Evolutionary conservation across 148 eudicot genomes (phyloP).

Genomic region (Cornus florida): DNA sequence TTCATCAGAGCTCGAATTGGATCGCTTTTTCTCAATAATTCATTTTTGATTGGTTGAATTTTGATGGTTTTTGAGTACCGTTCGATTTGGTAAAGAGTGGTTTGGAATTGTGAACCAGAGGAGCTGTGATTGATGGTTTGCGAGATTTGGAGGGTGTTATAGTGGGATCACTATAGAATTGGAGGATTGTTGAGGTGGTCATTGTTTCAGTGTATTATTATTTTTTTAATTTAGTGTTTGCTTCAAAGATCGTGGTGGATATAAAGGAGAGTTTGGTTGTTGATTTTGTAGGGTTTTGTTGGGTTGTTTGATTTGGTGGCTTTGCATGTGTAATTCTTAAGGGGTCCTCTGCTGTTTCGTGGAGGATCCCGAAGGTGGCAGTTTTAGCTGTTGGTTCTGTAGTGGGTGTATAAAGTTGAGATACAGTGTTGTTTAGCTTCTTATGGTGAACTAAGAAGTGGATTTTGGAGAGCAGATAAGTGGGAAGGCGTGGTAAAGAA

Average conservation of each 20-base stretch:
- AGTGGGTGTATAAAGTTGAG: background rate
- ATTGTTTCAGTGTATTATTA: background rate
- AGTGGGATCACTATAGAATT: background rate
- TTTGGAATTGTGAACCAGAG: constrained; percentile 10
- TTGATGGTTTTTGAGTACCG: background rate
- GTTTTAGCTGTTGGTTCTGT: background rate
- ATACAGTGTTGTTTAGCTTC: background rate
- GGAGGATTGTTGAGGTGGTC: background rate
- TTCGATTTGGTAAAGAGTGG: background rate
- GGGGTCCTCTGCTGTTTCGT: constrained; percentile 42
- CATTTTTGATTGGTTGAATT: background rate
- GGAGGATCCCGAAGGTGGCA: constrained; percentile 34
- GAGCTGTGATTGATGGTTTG: constrained; percentile 5
- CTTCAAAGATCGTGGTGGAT: constrained; percentile 2
- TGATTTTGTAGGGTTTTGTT: constrained; percentile 18
- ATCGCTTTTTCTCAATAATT: background rate
- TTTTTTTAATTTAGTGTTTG: background rate
- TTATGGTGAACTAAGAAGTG: constrained; percentile 9
- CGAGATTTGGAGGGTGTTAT: constrained; percentile 3
- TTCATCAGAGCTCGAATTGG: constrained; percentile 13
- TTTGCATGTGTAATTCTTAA: constrained; percentile 23
- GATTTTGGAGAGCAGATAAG: constrained; percentile 12
- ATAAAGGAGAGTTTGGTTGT: constrained; percentile 1
- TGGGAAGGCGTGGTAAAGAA: constrained; percentile 14
- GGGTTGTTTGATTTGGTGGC: constrained; percentile 6